Conservation (phyloP, 495 filamentous ascomycete genomes). For the Patellaria atrata region DNA sequence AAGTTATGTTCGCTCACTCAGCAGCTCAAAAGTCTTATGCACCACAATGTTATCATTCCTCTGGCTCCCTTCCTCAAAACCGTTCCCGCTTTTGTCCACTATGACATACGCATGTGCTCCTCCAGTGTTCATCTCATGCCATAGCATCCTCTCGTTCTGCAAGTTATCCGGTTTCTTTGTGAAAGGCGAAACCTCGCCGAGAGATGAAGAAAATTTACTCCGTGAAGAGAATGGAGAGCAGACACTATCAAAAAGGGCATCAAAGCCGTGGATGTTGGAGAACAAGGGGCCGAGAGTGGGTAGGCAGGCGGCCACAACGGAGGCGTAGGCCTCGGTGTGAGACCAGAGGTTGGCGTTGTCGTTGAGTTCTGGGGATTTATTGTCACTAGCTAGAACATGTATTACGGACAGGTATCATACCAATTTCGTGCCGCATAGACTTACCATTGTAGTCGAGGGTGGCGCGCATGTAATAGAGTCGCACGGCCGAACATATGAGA, state of each 20-base stretch:
- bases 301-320: neutral
- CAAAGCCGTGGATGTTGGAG: neutral
- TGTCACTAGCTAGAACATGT: neutral
- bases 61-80: no score
- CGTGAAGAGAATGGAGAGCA: neutral
- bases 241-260: conserved; percentile 1
- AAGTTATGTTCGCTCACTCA: no score
- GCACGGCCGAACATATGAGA: neutral
- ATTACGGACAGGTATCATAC: neutral
- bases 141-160: no score
- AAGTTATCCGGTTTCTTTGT: no score
- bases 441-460: neutral
- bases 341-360: conserved; percentile 1
- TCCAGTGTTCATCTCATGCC: no score
- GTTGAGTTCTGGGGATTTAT: neutral
- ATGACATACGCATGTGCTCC: no score
- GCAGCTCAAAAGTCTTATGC: no score
- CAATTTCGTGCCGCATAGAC: neutral
- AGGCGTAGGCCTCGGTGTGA: conserved; percentile 1
- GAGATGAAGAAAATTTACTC: no score
- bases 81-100: no score
- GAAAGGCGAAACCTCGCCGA: no score
- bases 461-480: neutral
- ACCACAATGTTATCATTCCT: no score
- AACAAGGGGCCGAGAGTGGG: neutral